Evolutionary conservation across 148 eudicot species (phyloP).

Genomic region (Tetragonia tetragonoides): DNA sequence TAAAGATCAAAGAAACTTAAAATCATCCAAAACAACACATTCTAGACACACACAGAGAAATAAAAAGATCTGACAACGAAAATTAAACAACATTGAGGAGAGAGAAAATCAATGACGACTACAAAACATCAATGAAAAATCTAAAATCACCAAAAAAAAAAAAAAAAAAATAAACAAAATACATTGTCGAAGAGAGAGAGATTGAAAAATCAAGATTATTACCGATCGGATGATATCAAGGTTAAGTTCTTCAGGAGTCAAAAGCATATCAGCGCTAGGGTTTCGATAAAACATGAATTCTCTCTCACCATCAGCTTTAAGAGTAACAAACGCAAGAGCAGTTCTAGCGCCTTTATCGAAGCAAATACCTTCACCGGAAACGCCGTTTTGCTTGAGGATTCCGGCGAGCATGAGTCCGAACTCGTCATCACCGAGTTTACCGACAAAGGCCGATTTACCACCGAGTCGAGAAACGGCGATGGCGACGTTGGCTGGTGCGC

Average conservation of each 20-base stretch:
- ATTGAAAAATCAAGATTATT: background rate
- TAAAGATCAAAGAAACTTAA: too few relatives aligned
- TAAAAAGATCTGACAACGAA: too few relatives aligned
- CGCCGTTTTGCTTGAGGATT: conserved; percentile 66
- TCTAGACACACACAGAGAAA: too few relatives aligned
- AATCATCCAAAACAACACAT: too few relatives aligned
- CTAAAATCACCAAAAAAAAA: background rate
- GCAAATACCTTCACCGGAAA: conserved; percentile 44
- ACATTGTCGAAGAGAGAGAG: background rate
- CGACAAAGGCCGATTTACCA: conserved; percentile 69
- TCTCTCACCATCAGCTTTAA: conserved; percentile 68
- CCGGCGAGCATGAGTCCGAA: conserved; percentile 82
- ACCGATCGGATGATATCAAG: conserved; percentile 76
- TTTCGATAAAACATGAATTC: conserved; percentile 93
- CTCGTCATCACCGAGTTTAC: conserved; percentile 86
- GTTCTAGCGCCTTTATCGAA: conserved; percentile 78
- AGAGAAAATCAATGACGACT: too few relatives aligned
- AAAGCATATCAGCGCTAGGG: conserved; percentile 85
- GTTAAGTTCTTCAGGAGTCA: conserved; percentile 74
- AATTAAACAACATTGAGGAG: too few relatives aligned
- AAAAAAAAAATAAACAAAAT: background rate
- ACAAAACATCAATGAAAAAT: background rate
- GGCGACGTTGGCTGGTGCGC: conserved; percentile 90
- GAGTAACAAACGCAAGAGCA: conserved; percentile 77
- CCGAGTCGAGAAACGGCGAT: conserved; percentile 73